Base-by-base conservation (phyloP, 768 basidiomycete species). In the Hericium erinaceus region DNA sequence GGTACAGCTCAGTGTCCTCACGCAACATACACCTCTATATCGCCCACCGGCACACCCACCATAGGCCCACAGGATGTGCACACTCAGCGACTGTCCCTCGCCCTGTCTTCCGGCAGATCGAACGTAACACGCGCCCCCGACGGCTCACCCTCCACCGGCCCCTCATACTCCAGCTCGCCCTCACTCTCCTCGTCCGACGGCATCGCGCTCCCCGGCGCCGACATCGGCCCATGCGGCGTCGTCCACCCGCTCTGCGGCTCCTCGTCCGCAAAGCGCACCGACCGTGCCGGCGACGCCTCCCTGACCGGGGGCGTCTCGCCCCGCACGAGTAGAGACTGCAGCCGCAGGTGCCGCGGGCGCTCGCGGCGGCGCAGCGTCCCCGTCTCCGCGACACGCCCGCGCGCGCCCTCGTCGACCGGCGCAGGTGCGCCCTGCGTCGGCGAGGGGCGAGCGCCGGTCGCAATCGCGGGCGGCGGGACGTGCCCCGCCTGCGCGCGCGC, bases 221-320 rank as follows among this genome's bases (percentile, higher is more conserved):
- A 28, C 18, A 62, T 59, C 24, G 65, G 61, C 11, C 67, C 60
- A 33, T 33, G 33, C 28, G 44, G 37, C 33, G 48, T 4, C 22
- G 64, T 60, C 13, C 62, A 61, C 7, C 58, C 54, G n/a, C 59
- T 59, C 10, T 26, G 16, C 24, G 15, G 10, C 33, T 16, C 66
- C 54, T 71, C 67, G 54, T 79, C 77, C 40, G 71, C 76, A 61
- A 77, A 80, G 39, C 75, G 73, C 55, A 79, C 71, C 12, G 77
- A 80, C n/a, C 77, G 75, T 9, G 73, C 60, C 1, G 77, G 77
- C 7, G 78, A 80, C 50, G 65, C 70, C 3, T 76, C 77, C 22
- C 77, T 2, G 18, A 50, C 72, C 16, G 69, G 63, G 20, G 49
- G 53, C 37, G 58, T 33, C 50, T 61, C 63, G 39, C 58, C 57